These are phyloP conservation scores for Sclerotinia subarctica DNA, from an alignment of 2,329 filamentous ascomycete species.

Conservation along the genomic window DNA sequence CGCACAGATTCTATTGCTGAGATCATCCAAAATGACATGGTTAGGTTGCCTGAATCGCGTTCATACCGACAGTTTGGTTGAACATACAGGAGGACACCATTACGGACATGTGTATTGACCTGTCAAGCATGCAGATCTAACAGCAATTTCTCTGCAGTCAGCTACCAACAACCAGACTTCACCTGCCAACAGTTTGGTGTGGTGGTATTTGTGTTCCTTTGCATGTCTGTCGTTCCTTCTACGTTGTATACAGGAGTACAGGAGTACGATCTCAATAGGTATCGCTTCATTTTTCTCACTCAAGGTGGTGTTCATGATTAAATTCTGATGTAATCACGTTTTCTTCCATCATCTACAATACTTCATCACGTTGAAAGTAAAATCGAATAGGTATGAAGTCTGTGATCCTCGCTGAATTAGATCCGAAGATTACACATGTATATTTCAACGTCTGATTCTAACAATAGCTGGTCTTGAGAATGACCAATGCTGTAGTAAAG, in stretches of 20 bases:
- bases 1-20: background rate
- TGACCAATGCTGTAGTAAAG: background rate
- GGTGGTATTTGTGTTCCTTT: background rate
- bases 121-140: background rate
- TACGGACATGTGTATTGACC: background rate
- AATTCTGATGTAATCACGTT: background rate
- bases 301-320: background rate
- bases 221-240: background rate
- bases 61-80: constrained; percentile 11
- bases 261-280: background rate
- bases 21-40: background rate
- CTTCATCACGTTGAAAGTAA: too few species aligned
- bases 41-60: background rate
- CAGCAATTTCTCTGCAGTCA: background rate
- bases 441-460: background rate
- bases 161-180: background rate
- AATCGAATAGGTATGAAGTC: too few species aligned
- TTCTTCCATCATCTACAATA: too few species aligned
- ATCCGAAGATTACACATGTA: too few species aligned
- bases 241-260: too few species aligned
- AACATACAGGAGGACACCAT: background rate
- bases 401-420: background rate
- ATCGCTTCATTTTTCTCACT: background rate
- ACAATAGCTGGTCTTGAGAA: background rate
- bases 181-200: background rate